Base-by-base conservation (phyloP, 768 basidiomycete species). In the Hebeloma cylindrosporum region DNA sequence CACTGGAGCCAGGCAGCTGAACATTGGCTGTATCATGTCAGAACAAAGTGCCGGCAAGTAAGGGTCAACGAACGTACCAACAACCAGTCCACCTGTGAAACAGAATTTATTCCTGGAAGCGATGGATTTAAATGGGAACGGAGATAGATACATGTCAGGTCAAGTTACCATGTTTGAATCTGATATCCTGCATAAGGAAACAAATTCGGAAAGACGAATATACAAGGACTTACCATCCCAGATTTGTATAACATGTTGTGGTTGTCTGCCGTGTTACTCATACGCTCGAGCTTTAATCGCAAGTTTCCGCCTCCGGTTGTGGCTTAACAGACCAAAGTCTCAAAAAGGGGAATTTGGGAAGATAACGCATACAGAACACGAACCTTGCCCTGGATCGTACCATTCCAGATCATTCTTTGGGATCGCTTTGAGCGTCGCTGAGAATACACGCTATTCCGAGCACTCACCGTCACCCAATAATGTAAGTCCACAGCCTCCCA, bases 81-180 rank as follows among this genome's bases (percentile, higher is more conserved):
- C 82, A 45, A 88, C 74, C 46, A 87, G 60, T 28, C 89, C 89
- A 7, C 84, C 85, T 5, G 87, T 88, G 58, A 91, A 90, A 63
- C 87, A 91, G 51, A 93, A 82, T 65, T 74, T 74, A 38, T 74
- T 74, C 72, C 71, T 71, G 36, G 7, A 34, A 26, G 18, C 16
- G 14, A 5, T 49, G 2, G 33, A 23, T 41, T 27, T 14, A 11
- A 29, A 16, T 9, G 23, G 4, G 25, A 6, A 37, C 2, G 9
- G 10, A 20, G 14, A 38, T 27, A 22, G 35, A 10, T 1, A 30
- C 18, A 2, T 30, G n/a, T 45, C 36, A 27, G 26, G 14, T 1
- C 2, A n/a, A 48, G 11, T 47, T 48, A 68, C 65, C 62, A 66
- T 32, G 60, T 58, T 58, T 65, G 69, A 40, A 71, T 56, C 69